These are phyloP conservation scores for Hymenoscyphus fructigenus DNA, from an alignment of 2,329 filamentous ascomycete species.

Conservation along the genomic window DNA sequence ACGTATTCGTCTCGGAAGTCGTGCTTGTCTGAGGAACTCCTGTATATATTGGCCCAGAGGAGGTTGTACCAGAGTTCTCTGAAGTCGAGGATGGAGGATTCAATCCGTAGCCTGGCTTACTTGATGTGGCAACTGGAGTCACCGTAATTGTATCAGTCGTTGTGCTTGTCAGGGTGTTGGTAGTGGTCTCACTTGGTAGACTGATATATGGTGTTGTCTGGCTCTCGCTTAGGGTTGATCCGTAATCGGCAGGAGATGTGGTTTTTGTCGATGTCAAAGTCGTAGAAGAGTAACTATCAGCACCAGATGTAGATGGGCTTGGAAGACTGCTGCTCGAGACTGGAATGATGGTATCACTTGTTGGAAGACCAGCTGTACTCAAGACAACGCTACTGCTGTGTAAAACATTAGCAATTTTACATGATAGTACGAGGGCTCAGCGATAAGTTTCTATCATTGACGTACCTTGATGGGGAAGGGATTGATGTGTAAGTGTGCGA, in stretches of 20 bases:
- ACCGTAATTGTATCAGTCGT: slow-evolving; percentile 3
- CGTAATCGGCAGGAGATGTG: not conserved
- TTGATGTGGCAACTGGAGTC: not conserved
- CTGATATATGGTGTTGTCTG: no score
- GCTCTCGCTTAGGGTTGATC: not conserved
- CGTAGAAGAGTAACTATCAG: not conserved
- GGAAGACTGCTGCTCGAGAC: not conserved
- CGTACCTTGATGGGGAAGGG: not conserved
- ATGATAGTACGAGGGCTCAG: not conserved
- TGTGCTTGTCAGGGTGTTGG: not conserved
- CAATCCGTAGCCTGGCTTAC: not conserved
- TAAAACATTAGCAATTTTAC: not conserved
- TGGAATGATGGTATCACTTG: not conserved
- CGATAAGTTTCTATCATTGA: not conserved
- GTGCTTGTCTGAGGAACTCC: not conserved
- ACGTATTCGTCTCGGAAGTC: slow-evolving; percentile 1
- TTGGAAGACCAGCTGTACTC: not conserved
- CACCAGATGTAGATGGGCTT: not conserved
- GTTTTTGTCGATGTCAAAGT: not conserved
- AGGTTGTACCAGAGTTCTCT: not conserved
- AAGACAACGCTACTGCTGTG: not conserved
- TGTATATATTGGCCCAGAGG: not conserved
- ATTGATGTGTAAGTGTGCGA: not conserved
- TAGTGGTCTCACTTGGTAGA: not conserved
- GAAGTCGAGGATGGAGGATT: not conserved